These are phyloP conservation scores for Cardiospermum halicacabum DNA, from an alignment of 345 rosid species.

Conservation along the genomic window DNA sequence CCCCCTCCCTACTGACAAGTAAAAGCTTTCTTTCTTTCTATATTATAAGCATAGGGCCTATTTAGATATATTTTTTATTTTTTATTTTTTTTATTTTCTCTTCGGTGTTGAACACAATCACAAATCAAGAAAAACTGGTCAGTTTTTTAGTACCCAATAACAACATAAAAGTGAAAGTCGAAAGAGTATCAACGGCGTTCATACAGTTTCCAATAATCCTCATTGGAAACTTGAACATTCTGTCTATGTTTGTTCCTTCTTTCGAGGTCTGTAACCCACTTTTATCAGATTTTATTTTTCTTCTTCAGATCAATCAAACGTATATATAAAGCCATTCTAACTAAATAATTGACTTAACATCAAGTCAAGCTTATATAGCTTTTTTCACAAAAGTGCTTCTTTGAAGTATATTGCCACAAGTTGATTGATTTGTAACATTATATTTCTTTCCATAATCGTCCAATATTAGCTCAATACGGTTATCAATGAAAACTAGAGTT, in stretches of 20 bases:
- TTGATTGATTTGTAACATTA: background rate
- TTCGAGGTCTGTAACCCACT: background rate
- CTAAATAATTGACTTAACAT: background rate
- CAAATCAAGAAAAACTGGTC: background rate
- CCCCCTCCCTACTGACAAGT: slow-evolving; percentile 8
- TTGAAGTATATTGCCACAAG: background rate
- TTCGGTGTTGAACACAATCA: background rate
- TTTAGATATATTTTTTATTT: too few species aligned
- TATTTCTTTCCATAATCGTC: background rate
- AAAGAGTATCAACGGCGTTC: background rate
- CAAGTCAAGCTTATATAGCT: background rate
- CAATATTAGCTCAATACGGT: too few species aligned
- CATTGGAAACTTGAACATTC: slow-evolving; percentile 11
- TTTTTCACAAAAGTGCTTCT: background rate
- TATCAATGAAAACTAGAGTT: background rate
- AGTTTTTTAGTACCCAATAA: background rate
- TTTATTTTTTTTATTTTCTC: background rate
- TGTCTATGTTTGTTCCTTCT: background rate
- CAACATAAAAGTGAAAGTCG: background rate
- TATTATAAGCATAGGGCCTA: background rate
- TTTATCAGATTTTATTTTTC: background rate
- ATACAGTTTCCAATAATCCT: slow-evolving; percentile 12
- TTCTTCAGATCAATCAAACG: background rate
- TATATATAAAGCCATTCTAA: background rate
- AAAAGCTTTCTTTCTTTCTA: slow-evolving; percentile 1